phyloP scores from a whole-genome alignment of 75 land plant species.

The Pinus albicaulis region DNA sequence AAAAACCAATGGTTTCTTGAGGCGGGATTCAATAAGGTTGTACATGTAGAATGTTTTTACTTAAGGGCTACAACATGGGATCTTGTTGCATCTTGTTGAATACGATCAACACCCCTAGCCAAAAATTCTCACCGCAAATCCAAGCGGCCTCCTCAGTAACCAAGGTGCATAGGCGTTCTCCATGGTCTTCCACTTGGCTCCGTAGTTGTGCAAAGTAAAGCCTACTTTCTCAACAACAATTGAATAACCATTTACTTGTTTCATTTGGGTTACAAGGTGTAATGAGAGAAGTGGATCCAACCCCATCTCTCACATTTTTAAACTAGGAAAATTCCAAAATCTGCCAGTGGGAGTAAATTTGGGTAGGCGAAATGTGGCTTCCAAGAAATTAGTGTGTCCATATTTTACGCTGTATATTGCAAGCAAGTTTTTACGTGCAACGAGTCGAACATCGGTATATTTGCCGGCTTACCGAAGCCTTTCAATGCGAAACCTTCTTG shows the following conservation, averaged over 20 bases:
- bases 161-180: conserved; percentile 77
- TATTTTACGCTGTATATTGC: conserved; percentile 87
- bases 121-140: conserved; percentile 63
- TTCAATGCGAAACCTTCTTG: conserved; percentile 62
- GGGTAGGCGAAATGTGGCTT: conserved; percentile 63
- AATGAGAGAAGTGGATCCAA: conserved; percentile 83
- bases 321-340: conserved; percentile 87
- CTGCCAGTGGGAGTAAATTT: conserved; percentile 52
- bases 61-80: conserved; percentile 69
- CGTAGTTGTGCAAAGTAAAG: conserved; percentile 86
- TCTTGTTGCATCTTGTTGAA: conserved; percentile 50
- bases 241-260: conserved; percentile 57
- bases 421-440: conserved; percentile 75
- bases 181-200: conserved; percentile 55
- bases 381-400: conserved; percentile 71
- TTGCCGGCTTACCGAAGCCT: conserved; percentile 64
- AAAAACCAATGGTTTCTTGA: conserved; percentile 93
- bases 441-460: conserved; percentile 81
- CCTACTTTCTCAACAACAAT: conserved; percentile 64
- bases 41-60: conserved; percentile 64
- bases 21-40: conserved; percentile 86
- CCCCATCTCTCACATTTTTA: conserved; percentile 79
- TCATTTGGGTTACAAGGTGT: conserved; percentile 68
- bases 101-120: conserved; percentile 84
- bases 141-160: conserved; percentile 60